Base-by-base conservation (phyloP, 164 flowering plant genomes). In the Liriodendron chinense region DNA sequence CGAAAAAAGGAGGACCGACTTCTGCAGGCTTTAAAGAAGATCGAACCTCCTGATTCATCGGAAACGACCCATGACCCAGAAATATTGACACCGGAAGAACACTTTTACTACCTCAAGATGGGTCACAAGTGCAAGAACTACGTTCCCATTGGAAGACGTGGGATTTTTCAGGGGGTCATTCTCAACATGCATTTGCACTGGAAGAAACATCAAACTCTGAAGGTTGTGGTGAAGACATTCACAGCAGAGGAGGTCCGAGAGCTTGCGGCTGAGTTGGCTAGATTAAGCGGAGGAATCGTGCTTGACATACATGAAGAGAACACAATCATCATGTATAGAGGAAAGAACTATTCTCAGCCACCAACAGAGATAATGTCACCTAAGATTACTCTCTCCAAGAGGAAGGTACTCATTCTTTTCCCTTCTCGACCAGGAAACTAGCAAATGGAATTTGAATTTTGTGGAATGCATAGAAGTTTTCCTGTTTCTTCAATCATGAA, bases 311-410 rank as follows among this genome's bases (percentile, higher is more conserved):
- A 91, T 66, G 93, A 94, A 75, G 93, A 89, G 65, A 75, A 89
- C 76, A 94, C 96, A 1, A 94, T 96, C 70, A 92, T 94, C 49
- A 94, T 96, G 98, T 96, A 94, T 76, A 85, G 99, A 83, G 99
- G 99, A 70, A 96, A 96, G 84, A 96, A 94, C 74, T 96, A 96
- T 75, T 82, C 89, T 79, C 98, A 96, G 76, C 99, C 99, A 26
- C 99, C 98, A 50, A 90, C 99, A 10, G 99, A 96, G 85, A 94
- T 94, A 56, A 96, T 96, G 99, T 96, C 98, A 24, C 99, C 99
- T 1, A 81, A 89, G 83, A 79, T 82, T 69, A 88, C 98, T 76
- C 94, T 96, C 23, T 80, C 96, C 5, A 85, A 96, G 76, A 96
- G 84, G 80, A 96, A 93, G 98, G 98, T 94, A 24, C 21, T 47